phyloP scores from a whole-genome alignment of 2,329 filamentous ascomycete species.

The Hypomyces rosellus region DNA sequence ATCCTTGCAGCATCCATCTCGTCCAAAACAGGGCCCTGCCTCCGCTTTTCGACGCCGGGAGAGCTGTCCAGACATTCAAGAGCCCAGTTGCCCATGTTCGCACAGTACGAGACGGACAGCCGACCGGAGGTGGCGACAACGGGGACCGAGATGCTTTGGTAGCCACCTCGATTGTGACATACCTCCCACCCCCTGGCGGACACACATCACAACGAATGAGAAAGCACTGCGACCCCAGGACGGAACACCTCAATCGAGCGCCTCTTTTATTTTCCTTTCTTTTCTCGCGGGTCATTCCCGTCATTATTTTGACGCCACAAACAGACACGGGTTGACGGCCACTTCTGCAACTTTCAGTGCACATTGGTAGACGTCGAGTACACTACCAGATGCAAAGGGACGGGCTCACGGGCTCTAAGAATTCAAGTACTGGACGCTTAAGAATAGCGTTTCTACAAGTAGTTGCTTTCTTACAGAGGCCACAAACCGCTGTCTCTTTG shows the following conservation, averaged over 20 bases:
- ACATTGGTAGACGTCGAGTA: too few species aligned
- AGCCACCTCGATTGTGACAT: too few species aligned
- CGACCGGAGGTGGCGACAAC: background rate
- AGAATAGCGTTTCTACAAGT: too few species aligned
- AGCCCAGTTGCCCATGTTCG: background rate
- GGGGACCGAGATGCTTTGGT: too few species aligned
- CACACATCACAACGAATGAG: background rate
- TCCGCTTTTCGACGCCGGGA: conserved; percentile 1
- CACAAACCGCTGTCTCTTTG: too few species aligned
- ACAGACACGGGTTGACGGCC: background rate
- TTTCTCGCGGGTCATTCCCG: conserved; percentile 7
- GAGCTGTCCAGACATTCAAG: background rate
- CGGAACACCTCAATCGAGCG: background rate
- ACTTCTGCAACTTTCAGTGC: conserved; percentile 1
- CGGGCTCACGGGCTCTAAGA: too few species aligned
- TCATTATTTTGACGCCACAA: conserved; percentile 3
- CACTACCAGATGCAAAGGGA: too few species aligned
- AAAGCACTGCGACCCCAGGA: background rate
- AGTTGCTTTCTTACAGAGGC: too few species aligned
- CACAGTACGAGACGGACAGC: conserved; percentile 4
- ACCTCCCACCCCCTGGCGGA: conserved; percentile 2
- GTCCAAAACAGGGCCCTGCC: background rate
- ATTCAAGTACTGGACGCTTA: too few species aligned
- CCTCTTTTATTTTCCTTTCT: background rate
- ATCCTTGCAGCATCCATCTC: background rate